Base-by-base conservation (phyloP, 2,329 filamentous ascomycete species). In the Sporothrix schenckii region DNA sequence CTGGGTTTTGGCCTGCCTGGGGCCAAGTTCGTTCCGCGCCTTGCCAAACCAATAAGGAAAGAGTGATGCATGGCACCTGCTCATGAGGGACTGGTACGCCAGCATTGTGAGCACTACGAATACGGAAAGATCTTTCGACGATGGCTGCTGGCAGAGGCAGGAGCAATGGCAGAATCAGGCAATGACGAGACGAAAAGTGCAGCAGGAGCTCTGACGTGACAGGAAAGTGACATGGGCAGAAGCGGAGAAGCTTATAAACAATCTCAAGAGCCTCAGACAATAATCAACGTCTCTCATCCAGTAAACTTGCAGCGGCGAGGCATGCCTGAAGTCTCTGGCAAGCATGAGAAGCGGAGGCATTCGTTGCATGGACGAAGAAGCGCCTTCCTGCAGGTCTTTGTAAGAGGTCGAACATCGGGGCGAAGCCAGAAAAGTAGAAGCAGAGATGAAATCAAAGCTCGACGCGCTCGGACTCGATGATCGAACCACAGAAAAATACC, bases 351-450 rank as follows among this genome's bases (percentile, higher is more conserved):
- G n/a, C 3, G 39, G 58, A 63, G 19, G 47, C 39, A 63, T 21
- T 21, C 21, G 58, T 14, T 47, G 39, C 58, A 63, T 63, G n/a
- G 39, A 49, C 39, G 60, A n/a, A 24, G 60, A 65, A 65, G 60
- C 60, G 60, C 60, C 56, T 44, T 65, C 34, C 61, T 66, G 60
- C 61, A 66, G 61, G 61, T 66, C 44, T 50, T 14, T 66, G 44
- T 66, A 52, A 30, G 61, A 66, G 61, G 61, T 39, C 61, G 58
- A 34, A 54, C 24, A 50, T 21, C 50, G 61, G 58, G 60, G 61
- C 61, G 58, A 47, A 63, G 58, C 58, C 24, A 14, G 27, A 11
- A 9, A 6, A 52, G 5, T 6, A 50, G 13, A 24, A 30, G 24
- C 27, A 30, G 14, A 13, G 41, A 61, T 16, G 44, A 61, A 61